Percentiles rank a stretch among this genome's conserved stretches.
phyloP scores from a whole-genome alignment of 2,329 filamentous ascomycete species.

The Chaetomium strumarium region DNA sequence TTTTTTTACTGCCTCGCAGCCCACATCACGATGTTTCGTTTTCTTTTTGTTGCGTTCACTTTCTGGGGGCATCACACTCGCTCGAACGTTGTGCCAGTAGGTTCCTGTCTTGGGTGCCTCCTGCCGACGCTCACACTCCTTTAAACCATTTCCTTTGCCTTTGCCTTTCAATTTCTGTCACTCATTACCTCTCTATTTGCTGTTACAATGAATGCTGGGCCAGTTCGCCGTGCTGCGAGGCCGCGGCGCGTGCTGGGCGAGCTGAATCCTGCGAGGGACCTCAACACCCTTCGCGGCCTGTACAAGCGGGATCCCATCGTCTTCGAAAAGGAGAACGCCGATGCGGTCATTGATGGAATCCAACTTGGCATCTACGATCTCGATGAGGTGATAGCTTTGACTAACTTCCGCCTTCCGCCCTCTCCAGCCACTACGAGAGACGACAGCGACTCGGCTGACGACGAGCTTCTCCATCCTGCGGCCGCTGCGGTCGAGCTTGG shows the following conservation, averaged over 20 bases:
- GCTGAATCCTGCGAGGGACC: slow-evolving; percentile 16
- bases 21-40: background rate
- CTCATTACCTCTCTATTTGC: background rate
- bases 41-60: background rate
- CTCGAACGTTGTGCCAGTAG: background rate
- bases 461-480: slow-evolving; percentile 6
- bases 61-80: background rate
- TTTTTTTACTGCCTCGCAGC: too few species aligned
- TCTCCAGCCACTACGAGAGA: slow-evolving; percentile 13
- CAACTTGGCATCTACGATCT: slow-evolving; percentile 18
- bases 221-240: background rate
- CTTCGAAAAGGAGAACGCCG: slow-evolving; percentile 22
- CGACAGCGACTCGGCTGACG: slow-evolving; percentile 16
- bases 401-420: slow-evolving; percentile 13
- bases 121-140: background rate
- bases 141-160: background rate
- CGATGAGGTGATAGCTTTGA: slow-evolving; percentile 18
- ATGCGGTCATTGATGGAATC: slow-evolving; percentile 16
- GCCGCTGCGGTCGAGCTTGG: background rate
- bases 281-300: slow-evolving; percentile 11
- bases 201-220: slow-evolving; percentile 1
- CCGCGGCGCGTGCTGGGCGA: slow-evolving; percentile 15
- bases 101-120: background rate
- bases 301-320: slow-evolving; percentile 20
- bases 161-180: background rate